Conservation (phyloP, 2,329 filamentous ascomycete species). For the Xylariaceae sp. region DNA sequence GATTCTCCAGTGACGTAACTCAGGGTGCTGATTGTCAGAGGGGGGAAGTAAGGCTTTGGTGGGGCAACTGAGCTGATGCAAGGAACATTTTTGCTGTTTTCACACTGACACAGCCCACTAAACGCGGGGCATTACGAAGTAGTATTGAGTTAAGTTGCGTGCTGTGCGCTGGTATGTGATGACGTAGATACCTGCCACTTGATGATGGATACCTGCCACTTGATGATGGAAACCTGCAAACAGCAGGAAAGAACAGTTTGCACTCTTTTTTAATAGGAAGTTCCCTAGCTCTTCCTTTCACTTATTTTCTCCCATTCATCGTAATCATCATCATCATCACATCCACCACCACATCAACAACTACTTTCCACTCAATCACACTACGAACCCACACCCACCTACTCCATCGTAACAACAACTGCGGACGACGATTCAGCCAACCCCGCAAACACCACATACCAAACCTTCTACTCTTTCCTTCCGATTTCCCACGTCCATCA, state of each 20-base stretch:
- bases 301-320: neutral
- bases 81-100: constrained; percentile 3
- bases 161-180: constrained; percentile 10
- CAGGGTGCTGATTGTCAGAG: too few relatives aligned
- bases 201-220: constrained; percentile 15
- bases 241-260: constrained; percentile 11
- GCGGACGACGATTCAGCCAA: too few relatives aligned
- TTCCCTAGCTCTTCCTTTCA: constrained; percentile 2
- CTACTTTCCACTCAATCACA: too few relatives aligned
- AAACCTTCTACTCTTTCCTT: too few relatives aligned
- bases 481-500: constrained; percentile 3
- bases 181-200: constrained; percentile 14
- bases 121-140: too few relatives aligned
- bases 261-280: constrained; percentile 11
- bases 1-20: constrained; percentile 11
- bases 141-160: neutral
- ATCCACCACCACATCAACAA: constrained; percentile 7
- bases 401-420: too few relatives aligned
- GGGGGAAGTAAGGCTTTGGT: constrained; percentile 4
- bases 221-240: constrained; percentile 18
- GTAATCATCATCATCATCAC: neutral
- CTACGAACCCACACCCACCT: too few relatives aligned
- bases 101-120: neutral
- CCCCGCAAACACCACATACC: too few relatives aligned
- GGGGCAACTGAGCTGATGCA: constrained; percentile 7